phyloP scores from a whole-genome alignment of 2,329 filamentous ascomycete species.

The Falciphora oryzae region DNA sequence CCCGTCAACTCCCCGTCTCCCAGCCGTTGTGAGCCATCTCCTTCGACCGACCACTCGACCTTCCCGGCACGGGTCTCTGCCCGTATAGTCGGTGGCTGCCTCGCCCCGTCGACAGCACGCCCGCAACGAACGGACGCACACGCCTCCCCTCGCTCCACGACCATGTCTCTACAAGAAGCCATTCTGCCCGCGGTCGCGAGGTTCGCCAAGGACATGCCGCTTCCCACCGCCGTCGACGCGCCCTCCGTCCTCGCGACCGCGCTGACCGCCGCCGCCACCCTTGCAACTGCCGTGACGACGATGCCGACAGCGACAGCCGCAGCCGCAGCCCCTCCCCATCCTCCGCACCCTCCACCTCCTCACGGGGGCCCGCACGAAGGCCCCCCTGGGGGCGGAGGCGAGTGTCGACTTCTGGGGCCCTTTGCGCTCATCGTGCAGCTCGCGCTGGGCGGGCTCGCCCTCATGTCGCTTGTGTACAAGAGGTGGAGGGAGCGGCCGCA shows the following conservation, averaged over 20 bases:
- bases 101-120: not conserved
- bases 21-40: not conserved
- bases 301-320: not conserved
- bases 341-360: not conserved
- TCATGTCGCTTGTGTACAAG: slow-evolving; percentile 87
- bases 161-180: slow-evolving; percentile 4
- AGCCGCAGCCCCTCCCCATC: not conserved
- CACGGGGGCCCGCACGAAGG: not conserved
- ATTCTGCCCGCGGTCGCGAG: slow-evolving; percentile 11
- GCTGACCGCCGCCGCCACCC: slow-evolving; percentile 2
- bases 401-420: slow-evolving; percentile 81
- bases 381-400: slow-evolving; percentile 37
- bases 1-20: not conserved
- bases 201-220: slow-evolving; percentile 11
- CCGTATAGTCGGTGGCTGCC: not conserved
- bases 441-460: slow-evolving; percentile 74
- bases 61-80: not conserved
- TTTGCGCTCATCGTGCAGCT: slow-evolving; percentile 90
- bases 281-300: not conserved
- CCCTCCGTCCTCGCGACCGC: slow-evolving; percentile 7
- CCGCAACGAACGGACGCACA: not conserved
- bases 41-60: not conserved
- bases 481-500: slow-evolving; percentile 88
- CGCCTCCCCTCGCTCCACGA: not conserved
- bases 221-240: not conserved